Conservation (phyloP, 176 grass and related monocot species). For the Aechmea fasciata region DNA sequence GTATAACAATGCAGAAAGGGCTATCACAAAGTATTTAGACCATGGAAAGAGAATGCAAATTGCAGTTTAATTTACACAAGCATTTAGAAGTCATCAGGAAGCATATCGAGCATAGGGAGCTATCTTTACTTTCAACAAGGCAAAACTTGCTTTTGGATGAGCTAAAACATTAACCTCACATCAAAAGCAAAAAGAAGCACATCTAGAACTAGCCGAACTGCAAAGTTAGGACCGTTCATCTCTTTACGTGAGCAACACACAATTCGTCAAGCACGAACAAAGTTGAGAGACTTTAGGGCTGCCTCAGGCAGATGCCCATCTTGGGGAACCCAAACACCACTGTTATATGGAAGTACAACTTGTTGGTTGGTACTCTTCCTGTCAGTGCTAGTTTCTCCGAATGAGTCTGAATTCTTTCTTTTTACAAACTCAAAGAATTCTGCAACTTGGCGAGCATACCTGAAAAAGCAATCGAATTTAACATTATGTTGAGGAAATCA, state of each 20-base stretch:
- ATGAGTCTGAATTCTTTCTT: conserved; percentile 35
- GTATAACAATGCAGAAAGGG: neutral
- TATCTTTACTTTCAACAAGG: neutral
- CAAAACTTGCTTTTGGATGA: neutral
- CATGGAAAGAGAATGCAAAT: neutral
- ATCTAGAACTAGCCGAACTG: neutral
- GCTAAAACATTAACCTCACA: neutral
- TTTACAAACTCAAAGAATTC: conserved; percentile 51
- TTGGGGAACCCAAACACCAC: conserved; percentile 17
- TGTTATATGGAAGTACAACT: conserved; percentile 29
- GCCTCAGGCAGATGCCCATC: conserved; percentile 24
- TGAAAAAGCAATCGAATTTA: conserved; percentile 1
- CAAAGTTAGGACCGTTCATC: neutral
- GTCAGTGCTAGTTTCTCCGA: conserved; percentile 1
- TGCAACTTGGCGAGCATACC: conserved; percentile 39
- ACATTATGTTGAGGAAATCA: no score
- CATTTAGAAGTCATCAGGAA: neutral
- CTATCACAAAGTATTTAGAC: neutral
- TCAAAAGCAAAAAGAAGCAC: neutral
- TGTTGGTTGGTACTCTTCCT: conserved; percentile 11
- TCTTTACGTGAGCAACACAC: neutral
- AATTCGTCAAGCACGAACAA: neutral
- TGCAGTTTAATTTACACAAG: neutral
- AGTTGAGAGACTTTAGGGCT: conserved; percentile 14
- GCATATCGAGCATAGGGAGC: neutral